Base-by-base conservation (phyloP, 1,284 basidiomycete genomes). In the Puccinia sorghi region DNA sequence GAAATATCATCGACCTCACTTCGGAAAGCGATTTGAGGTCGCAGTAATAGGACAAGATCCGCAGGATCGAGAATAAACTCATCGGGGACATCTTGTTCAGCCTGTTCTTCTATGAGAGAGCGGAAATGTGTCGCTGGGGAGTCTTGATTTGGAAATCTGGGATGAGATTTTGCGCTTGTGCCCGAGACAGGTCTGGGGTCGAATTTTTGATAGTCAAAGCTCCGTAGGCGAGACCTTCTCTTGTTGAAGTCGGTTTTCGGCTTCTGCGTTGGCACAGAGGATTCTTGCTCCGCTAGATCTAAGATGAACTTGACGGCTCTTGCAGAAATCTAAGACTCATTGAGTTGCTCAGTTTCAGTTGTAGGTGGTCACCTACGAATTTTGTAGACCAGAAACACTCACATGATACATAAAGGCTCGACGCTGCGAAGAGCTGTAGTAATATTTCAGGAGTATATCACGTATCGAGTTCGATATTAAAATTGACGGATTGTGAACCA, bases 381-480 rank as follows among this genome's bases (percentile, higher is more conserved):
- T 12, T 15, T 17, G 63, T 66, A 37, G 1, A 54, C 22, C 25
- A 56, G 13, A 54, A 63, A n/a, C 11, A 57, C 77, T 17, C 20
- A 79, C 92, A 82, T 93, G 92, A 84, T 95, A 97, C 83, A 94
- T 91, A 77, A 93, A 89, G 4, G 92, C 91, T 75, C 85, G 84
- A 81, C 91, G 88, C 70, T 90, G 88, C 64, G 90, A 88, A 64
- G 91, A 92, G 82, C 91, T 92, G 84, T 92, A 92, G 84, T 94
- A 94, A 85, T 97, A 97, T 84, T 93, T 91, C 85, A 93, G 89
- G 83, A 96, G 87, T 80, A 96, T 89, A 89, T 94, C 84, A 50
- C 94, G 90, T 17, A 91, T 90, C 20, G 88, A 87, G 83, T 91
- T 92, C 83, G 91, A 91, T 86, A 94, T 88, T 83, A 90, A 90